A percentile compares a stretch with the other conserved stretches of the same genome.
phyloP scores from a whole-genome alignment of 2,329 filamentous ascomycete genomes.

The Diaporthe eres region DNA sequence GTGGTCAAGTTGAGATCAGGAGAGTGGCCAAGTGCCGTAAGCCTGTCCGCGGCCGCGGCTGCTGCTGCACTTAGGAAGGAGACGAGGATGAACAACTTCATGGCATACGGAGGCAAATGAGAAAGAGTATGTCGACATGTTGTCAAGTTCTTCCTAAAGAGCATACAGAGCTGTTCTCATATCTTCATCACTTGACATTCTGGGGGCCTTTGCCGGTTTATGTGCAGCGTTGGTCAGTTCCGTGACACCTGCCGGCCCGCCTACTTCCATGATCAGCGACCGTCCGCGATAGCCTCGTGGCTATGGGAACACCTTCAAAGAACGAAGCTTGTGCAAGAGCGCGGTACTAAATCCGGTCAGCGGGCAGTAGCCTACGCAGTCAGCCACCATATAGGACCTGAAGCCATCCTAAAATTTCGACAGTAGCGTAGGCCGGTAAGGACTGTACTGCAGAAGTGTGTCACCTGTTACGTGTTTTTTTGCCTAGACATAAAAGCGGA shows the following conservation, averaged over 20 bases:
- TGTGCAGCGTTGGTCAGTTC: not conserved
- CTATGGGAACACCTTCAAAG: not conserved
- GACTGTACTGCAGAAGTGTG: not conserved
- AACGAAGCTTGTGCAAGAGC: not conserved
- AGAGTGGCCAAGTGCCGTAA: not conserved
- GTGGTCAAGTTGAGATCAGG: constrained; percentile 7
- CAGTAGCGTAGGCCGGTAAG: not conserved
- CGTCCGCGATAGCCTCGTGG: not conserved
- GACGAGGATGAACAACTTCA: not conserved
- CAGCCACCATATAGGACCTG: not conserved
- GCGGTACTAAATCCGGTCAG: not conserved
- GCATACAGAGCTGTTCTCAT: not conserved
- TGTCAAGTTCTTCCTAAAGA: not conserved
- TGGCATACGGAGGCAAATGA: not conserved
- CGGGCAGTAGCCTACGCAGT: not conserved
- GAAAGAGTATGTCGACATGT: not conserved
- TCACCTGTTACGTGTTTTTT: no score
- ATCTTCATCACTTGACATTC: not conserved
- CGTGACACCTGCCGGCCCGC: not conserved
- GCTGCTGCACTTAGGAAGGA: not conserved
- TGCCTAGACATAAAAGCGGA: not conserved
- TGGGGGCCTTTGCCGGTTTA: not conserved
- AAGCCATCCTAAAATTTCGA: not conserved
- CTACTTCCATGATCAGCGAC: not conserved
- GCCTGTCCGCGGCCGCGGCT: not conserved